These are phyloP conservation scores for Xylariaceae sp. DNA, from an alignment of 2,329 filamentous ascomycete species.

Conservation along the genomic window DNA sequence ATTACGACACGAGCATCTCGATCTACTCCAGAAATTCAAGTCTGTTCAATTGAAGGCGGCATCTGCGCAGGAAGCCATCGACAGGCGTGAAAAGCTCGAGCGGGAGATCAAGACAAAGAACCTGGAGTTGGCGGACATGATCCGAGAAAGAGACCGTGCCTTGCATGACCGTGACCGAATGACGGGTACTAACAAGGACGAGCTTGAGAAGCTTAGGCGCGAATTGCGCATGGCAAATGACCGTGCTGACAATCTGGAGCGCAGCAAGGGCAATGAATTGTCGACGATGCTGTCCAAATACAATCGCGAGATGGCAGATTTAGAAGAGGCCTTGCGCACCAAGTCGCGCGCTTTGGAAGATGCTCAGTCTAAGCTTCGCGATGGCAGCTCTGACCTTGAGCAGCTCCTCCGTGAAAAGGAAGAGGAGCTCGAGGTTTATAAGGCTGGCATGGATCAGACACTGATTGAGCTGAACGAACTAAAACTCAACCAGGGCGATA, in stretches of 20 bases:
- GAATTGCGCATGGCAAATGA: slow-evolving; percentile 91
- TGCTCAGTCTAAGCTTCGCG: slow-evolving; percentile 70
- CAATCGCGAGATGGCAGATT: slow-evolving; percentile 93
- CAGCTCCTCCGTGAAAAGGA: slow-evolving; percentile 87
- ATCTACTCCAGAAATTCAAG: slow-evolving; percentile 95
- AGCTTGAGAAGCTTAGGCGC: slow-evolving; percentile 89
- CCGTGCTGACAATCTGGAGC: slow-evolving; percentile 86
- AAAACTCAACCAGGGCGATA: slow-evolving; percentile 70
- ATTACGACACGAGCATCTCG: slow-evolving; percentile 88
- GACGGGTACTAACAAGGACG: slow-evolving; percentile 85
- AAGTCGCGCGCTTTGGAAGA: slow-evolving; percentile 89
- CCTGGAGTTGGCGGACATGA: slow-evolving; percentile 97
- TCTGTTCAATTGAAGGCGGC: slow-evolving; percentile 92
- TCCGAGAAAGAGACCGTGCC: slow-evolving; percentile 89
- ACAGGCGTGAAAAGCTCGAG: slow-evolving; percentile 89
- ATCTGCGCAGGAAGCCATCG: slow-evolving; percentile 94
- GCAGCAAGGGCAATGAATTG: slow-evolving; percentile 90
- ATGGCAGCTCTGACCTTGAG: slow-evolving; percentile 83
- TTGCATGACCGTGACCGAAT: slow-evolving; percentile 88
- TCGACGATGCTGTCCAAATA: slow-evolving; percentile 94
- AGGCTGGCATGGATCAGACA: slow-evolving; percentile 95
- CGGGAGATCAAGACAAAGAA: slow-evolving; percentile 99
- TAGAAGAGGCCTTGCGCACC: slow-evolving; percentile 85
- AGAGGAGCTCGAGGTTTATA: slow-evolving; percentile 96
- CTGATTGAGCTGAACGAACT: slow-evolving; percentile 89